Conservation (phyloP, 2,329 filamentous ascomycete species). For the Diaporthe australafricana region DNA sequence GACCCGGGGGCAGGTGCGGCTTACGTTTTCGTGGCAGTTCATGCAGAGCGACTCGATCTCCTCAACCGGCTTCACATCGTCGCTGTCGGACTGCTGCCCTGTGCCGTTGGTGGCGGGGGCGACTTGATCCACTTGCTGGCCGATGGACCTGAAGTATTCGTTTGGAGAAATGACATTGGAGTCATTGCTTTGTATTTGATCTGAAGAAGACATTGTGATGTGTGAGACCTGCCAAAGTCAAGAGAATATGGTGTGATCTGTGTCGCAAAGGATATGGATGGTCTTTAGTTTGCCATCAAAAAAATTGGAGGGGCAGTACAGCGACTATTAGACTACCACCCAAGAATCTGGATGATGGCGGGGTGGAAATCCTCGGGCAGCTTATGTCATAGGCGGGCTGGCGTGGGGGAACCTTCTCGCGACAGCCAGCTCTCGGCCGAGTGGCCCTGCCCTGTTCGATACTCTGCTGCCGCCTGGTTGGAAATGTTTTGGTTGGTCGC, state of each 20-base stretch:
- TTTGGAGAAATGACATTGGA: conserved; percentile 52
- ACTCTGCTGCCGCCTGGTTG: background rate
- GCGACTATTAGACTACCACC: background rate
- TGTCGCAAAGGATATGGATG: background rate
- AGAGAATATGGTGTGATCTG: background rate
- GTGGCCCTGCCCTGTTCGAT: background rate
- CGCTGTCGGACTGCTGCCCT: conserved; percentile 48
- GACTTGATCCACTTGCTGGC: conserved; percentile 68
- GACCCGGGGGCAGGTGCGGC: conserved; percentile 38
- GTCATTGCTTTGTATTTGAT: conserved; percentile 47
- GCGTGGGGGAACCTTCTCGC: conserved; percentile 41
- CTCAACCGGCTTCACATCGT: conserved; percentile 69
- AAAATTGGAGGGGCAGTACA: conserved; percentile 53
- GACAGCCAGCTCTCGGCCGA: conserved; percentile 13
- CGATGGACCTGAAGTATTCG: conserved; percentile 73
- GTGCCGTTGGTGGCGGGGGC: conserved; percentile 52
- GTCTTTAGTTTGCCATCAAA: conserved; percentile 37
- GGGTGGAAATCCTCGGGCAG: conserved; percentile 50
- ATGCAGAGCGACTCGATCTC: conserved; percentile 86
- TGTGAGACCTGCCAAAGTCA: background rate
- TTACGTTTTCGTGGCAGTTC: conserved; percentile 84
- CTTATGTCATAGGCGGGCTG: conserved; percentile 48
- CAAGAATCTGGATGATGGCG: conserved; percentile 8
- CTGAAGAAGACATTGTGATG: conserved; percentile 38
- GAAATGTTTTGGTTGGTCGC: background rate